A percentile compares a stretch with the other conserved stretches of the same genome.
Conservation (phyloP, 1,284 basidiomycete species). For the Abortiporus biennis region DNA sequence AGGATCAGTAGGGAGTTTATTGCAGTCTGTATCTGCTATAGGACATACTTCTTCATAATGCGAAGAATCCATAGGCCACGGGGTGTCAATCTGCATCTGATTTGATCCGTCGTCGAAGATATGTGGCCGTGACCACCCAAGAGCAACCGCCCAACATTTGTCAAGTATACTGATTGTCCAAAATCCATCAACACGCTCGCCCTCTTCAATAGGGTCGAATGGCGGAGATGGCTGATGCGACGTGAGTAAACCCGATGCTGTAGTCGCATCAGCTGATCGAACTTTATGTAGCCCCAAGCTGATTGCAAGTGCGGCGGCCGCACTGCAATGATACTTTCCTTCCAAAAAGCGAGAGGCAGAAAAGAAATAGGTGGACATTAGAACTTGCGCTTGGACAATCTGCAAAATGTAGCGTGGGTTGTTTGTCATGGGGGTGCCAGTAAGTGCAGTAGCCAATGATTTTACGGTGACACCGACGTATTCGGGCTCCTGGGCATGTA, state of each 20-base stretch:
- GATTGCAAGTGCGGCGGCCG: slow-evolving; percentile 30
- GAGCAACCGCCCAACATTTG: slow-evolving; percentile 52
- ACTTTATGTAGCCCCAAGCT: slow-evolving; percentile 29
- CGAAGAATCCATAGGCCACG: slow-evolving; percentile 61
- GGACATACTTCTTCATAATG: no score
- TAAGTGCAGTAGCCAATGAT: slow-evolving; percentile 31
- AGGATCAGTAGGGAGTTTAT: no score
- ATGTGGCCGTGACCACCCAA: slow-evolving; percentile 45
- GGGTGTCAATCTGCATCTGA: slow-evolving; percentile 45
- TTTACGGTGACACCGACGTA: slow-evolving; percentile 40
- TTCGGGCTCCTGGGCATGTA: slow-evolving; percentile 25
- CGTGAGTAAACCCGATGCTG: background rate
- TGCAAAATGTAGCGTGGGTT: slow-evolving; percentile 32
- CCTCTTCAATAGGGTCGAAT: slow-evolving; percentile 39
- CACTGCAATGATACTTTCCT: slow-evolving; percentile 36
- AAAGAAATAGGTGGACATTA: slow-evolving; percentile 50
- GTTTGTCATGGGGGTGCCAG: slow-evolving; percentile 14
- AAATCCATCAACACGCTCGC: slow-evolving; percentile 59
- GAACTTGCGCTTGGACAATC: slow-evolving; percentile 51
- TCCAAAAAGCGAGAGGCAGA: slow-evolving; percentile 33
- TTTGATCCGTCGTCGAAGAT: slow-evolving; percentile 29
- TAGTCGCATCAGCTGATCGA: slow-evolving; percentile 1
- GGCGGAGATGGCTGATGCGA: background rate
- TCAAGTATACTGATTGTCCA: slow-evolving; percentile 69
- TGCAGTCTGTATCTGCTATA: no score